A percentile compares a stretch with the other conserved stretches of the same genome.
These are phyloP conservation scores for Pichia sp. DNA, from an alignment of 1,139 yeast genomes.

Conservation along the genomic window DNA sequence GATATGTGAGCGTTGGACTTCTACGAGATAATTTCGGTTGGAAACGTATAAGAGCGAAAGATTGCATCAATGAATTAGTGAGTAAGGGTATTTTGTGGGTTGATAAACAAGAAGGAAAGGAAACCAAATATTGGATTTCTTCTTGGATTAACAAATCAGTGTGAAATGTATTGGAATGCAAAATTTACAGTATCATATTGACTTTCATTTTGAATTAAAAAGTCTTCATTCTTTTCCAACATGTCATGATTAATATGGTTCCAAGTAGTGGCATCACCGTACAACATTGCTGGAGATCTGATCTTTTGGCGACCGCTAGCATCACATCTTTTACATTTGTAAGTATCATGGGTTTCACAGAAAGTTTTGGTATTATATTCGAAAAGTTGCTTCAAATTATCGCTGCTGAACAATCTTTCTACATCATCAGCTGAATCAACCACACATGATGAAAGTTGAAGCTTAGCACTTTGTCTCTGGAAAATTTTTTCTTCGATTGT, in stretches of 20 bases:
- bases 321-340: constrained; percentile 75
- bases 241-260: constrained; percentile 70
- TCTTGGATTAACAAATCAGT: constrained; percentile 40
- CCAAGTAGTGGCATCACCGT: constrained; percentile 98
- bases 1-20: constrained; percentile 58
- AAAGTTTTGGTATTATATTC: constrained; percentile 58
- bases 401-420: constrained; percentile 82
- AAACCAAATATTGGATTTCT: constrained; percentile 59
- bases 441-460: constrained; percentile 88
- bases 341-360: constrained; percentile 92
- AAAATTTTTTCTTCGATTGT: constrained; percentile 93
- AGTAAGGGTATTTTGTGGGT: constrained; percentile 79
- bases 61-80: constrained; percentile 72
- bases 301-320: constrained; percentile 51
- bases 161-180: constrained; percentile 92
- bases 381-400: constrained; percentile 69
- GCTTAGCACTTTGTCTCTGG: constrained; percentile 95
- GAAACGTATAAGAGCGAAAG: constrained; percentile 54
- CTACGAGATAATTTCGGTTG: constrained; percentile 68
- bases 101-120: constrained; percentile 51
- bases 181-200: constrained; percentile 65
- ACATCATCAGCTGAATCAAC: constrained; percentile 96
- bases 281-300: constrained; percentile 81
- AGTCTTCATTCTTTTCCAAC: constrained; percentile 63
- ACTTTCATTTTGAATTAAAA: constrained; percentile 65